Base-by-base conservation (phyloP, 129 eudicot species). In the Tagetes patula region DNA sequence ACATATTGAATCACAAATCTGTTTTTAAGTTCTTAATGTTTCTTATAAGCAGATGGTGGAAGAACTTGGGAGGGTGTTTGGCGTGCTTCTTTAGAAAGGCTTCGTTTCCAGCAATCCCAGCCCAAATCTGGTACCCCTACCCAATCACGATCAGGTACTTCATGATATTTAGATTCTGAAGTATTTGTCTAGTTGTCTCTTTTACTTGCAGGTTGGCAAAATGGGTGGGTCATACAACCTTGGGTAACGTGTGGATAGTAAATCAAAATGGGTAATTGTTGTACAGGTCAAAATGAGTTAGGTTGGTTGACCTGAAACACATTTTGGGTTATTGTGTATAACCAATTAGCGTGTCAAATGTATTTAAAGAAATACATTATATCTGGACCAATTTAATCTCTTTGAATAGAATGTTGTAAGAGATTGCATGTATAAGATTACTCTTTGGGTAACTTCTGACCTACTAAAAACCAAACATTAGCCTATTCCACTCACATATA, bases 31-130 rank as follows among this genome's bases (percentile, higher is more conserved):
- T 52, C 33, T 32, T 46, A 42, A 11, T 65, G 1, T 32, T 49
- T 69, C 64, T 49, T 66, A 10, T 70, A 48, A 70, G 40, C 60
- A 92, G 98, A 87, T 81, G 96, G 87, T 74, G 82, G 87, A 54
- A 82, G 92, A 69, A 77, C 82, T 54, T 93, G 98, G 98, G 98
- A 89, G 79, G 87, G 87, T 54, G 74, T 82, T 48, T 93, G 98
- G 98, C 92, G 86, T 58, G 85, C 89, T 38, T 88, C 84, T 75
- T 68, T 82, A 55, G 96, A 90, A 81, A 84, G 93, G 79, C 71
- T 84, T 78, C 88, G 75, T 67, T 79, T 74, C 74, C 88, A 79
- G 65, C 86, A 84, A 79, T 48, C 90, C 40, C 83, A 52, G 46
- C 58, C 85, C 42, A 85, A 75, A 67, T 34, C 65, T 64, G 85